Percentiles rank a stretch among this genome's conserved stretches.
These are phyloP conservation scores for Colletotrichum eleusines DNA, from an alignment of 2,329 filamentous ascomycete species.

Conservation along the genomic window DNA sequence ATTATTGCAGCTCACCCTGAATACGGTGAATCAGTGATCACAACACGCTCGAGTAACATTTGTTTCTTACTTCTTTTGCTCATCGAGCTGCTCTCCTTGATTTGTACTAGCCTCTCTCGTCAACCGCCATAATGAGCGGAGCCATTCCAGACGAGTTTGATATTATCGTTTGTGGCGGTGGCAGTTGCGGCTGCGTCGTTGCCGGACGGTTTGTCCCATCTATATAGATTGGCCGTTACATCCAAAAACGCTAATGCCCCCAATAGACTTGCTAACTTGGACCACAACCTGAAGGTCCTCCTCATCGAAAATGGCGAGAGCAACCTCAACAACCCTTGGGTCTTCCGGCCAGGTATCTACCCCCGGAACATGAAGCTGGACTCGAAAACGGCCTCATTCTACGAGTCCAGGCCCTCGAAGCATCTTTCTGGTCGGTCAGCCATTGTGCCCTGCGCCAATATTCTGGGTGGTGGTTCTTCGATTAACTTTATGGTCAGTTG, in stretches of 20 bases:
- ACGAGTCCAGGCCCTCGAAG: conserved; percentile 80
- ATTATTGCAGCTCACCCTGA: conserved; percentile 32
- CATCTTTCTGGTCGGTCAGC: conserved; percentile 78
- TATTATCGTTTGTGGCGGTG: conserved; percentile 83
- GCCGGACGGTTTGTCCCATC: conserved; percentile 61
- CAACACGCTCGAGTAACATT: conserved; percentile 16
- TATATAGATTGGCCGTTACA: conserved; percentile 48
- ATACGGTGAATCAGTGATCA: too few relatives aligned
- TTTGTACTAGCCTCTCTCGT: neutral
- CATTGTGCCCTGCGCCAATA: conserved; percentile 79
- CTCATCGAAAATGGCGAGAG: conserved; percentile 79
- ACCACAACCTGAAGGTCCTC: conserved; percentile 78
- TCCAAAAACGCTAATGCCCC: conserved; percentile 54
- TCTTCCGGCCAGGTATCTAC: conserved; percentile 81
- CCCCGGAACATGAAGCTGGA: conserved; percentile 83
- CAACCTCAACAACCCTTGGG: conserved; percentile 83
- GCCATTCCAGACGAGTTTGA: conserved; percentile 80
- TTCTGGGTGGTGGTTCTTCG: conserved; percentile 78
- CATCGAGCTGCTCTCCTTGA: neutral
- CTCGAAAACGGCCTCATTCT: conserved; percentile 86
- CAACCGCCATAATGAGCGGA: conserved; percentile 48
- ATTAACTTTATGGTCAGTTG: conserved; percentile 82
- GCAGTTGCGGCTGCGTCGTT: conserved; percentile 73
- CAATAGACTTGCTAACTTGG: conserved; percentile 77
- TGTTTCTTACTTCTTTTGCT: neutral